A percentile compares a stretch with the other conserved stretches of the same genome.
phyloP scores from a whole-genome alignment of 2,329 filamentous ascomycete species.

The Cercospora janseana region DNA sequence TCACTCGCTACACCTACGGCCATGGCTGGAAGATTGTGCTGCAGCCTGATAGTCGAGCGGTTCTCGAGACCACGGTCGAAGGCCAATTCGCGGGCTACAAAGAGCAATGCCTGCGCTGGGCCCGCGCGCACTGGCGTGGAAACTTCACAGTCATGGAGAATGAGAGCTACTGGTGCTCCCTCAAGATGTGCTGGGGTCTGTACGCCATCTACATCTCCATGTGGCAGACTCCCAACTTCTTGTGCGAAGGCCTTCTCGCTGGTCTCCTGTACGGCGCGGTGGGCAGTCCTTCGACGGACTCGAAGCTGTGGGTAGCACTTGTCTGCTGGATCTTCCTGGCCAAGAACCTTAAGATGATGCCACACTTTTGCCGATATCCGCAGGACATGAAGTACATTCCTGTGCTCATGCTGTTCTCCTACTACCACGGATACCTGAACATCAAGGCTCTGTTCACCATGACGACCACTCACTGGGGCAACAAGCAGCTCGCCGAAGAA shows the following conservation, averaged over 20 bases:
- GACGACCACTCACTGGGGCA: conserved; percentile 35
- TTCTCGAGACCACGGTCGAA: conserved; percentile 56
- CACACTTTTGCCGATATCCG: conserved; percentile 54
- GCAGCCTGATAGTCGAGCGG: conserved; percentile 51
- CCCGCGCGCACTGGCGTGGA: conserved; percentile 57
- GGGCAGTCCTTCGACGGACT: neutral
- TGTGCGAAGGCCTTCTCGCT: conserved; percentile 52
- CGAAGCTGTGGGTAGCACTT: conserved; percentile 17
- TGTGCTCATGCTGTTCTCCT: conserved; percentile 55
- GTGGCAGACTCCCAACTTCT: conserved; percentile 56
- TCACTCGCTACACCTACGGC: conserved; percentile 55
- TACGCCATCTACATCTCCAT: conserved; percentile 58
- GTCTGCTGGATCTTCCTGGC: conserved; percentile 52
- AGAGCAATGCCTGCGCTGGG: conserved; percentile 57
- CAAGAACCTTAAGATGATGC: conserved; percentile 58
- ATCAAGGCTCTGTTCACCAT: conserved; percentile 54
- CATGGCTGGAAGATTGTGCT: conserved; percentile 55
- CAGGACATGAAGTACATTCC: conserved; percentile 53
- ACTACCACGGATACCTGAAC: conserved; percentile 59
- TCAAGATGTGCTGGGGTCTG: conserved; percentile 51
- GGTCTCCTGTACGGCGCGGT: conserved; percentile 36
- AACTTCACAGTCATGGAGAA: conserved; percentile 51
- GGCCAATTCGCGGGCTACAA: conserved; percentile 49
- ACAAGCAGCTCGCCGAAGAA: conserved; percentile 29
- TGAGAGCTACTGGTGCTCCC: conserved; percentile 36